phyloP scores from a whole-genome alignment of 441 rosid species.

The Populus hybrid region DNA sequence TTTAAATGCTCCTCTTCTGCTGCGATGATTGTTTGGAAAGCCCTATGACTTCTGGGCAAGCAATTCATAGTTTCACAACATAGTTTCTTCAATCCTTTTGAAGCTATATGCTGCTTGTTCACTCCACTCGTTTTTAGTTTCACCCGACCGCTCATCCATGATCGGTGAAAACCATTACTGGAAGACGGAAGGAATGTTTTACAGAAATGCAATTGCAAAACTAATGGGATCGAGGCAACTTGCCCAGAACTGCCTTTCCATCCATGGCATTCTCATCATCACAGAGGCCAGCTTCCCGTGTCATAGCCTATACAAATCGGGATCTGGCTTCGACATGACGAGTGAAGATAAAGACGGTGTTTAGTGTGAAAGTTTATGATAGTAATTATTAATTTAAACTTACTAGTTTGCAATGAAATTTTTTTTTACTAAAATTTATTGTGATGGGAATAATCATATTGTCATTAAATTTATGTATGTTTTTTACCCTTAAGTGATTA shows the following conservation, averaged over 20 bases:
- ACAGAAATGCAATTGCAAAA: not conserved
- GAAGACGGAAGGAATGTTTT: not conserved
- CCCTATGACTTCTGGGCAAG: not conserved
- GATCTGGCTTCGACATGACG: slow-evolving; percentile 13
- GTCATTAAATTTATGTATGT: no score
- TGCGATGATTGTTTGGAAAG: not conserved
- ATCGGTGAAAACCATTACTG: no score
- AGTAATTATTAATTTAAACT: no score
- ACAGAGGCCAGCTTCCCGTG: slow-evolving; percentile 35
- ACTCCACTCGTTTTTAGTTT: not conserved
- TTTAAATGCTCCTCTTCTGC: not conserved
- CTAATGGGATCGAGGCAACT: not conserved
- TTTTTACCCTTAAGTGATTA: no score
- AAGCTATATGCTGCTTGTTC: not conserved
- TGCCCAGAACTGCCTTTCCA: not conserved
- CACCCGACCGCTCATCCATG: no score
- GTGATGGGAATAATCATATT: no score
- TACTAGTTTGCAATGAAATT: no score
- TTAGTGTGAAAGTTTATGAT: slow-evolving; percentile 22
- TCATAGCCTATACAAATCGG: slow-evolving; percentile 20
- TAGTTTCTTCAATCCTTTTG: not conserved
- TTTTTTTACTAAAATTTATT: no score
- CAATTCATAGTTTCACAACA: not conserved
- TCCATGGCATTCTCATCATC: slow-evolving; percentile 28
- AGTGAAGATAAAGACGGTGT: slow-evolving; percentile 30